These are phyloP conservation scores for Areca catechu DNA, from an alignment of 176 grass and related monocot genomes.

Conservation along the genomic window DNA sequence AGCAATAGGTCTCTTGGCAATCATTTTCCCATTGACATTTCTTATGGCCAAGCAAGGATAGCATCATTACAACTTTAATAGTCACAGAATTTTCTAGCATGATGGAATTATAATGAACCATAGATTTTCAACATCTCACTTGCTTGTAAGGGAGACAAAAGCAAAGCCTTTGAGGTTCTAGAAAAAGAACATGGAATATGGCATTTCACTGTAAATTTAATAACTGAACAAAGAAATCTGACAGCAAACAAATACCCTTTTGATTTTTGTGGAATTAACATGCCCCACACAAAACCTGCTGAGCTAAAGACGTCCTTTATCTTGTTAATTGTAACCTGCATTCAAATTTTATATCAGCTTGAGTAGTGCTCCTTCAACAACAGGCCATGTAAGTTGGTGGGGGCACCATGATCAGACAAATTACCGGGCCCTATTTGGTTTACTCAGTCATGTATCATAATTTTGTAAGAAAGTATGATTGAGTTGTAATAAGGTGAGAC, in stretches of 20 bases:
- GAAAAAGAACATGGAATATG: constrained; percentile 22
- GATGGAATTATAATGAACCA: constrained; percentile 17
- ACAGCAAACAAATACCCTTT: constrained; percentile 42
- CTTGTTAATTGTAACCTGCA: constrained; percentile 59
- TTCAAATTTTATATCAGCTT: constrained; percentile 10
- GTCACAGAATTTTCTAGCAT: constrained; percentile 19
- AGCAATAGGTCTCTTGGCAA: constrained; percentile 80
- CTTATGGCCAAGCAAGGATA: constrained; percentile 65
- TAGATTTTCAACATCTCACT: constrained; percentile 96
- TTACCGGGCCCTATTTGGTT: no score
- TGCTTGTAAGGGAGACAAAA: constrained; percentile 95
- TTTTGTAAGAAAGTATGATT: no score
- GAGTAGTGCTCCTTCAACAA: background rate
- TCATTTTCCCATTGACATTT: constrained; percentile 58
- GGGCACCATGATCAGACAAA: no score
- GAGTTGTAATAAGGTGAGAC: no score
- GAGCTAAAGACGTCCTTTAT: constrained; percentile 58
- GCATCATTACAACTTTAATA: constrained; percentile 5
- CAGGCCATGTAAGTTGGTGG: background rate
- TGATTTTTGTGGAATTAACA: constrained; percentile 71
- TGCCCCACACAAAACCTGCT: constrained; percentile 87
- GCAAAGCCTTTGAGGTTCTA: constrained; percentile 92
- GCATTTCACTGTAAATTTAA: constrained; percentile 5
- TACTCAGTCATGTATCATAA: no score
- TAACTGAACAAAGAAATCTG: background rate